These are phyloP conservation scores for Lumnitzera littorea DNA, from an alignment of 345 rosid genomes.

Conservation along the genomic window DNA sequence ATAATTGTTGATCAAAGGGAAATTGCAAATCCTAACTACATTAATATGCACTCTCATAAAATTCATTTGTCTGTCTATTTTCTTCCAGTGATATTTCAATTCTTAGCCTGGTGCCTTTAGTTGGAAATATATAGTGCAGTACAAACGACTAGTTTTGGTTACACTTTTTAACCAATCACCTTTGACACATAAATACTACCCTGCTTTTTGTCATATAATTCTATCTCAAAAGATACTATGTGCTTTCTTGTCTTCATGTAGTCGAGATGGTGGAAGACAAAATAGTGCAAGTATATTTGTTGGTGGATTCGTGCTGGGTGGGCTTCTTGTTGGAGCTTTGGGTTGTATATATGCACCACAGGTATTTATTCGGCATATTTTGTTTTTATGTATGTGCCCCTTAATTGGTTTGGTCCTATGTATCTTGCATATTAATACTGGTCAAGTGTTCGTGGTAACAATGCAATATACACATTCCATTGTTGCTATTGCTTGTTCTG, in stretches of 20 bases:
- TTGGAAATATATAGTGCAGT: too few relatives aligned
- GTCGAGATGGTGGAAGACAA: conserved; percentile 22
- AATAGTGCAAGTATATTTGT: conserved; percentile 31
- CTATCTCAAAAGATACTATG: not conserved
- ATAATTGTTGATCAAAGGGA: too few relatives aligned
- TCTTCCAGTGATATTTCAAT: too few relatives aligned
- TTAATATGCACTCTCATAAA: too few relatives aligned
- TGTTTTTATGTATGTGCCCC: not conserved
- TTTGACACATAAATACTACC: not conserved
- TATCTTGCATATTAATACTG: not conserved
- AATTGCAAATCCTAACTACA: too few relatives aligned
- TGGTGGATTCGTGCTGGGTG: conserved; percentile 44
- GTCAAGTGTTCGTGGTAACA: not conserved
- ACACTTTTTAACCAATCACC: not conserved
- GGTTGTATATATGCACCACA: conserved; percentile 43
- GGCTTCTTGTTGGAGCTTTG: conserved; percentile 34
- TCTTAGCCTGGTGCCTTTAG: too few relatives aligned
- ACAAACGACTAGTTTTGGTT: too few relatives aligned
- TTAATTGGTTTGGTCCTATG: not conserved
- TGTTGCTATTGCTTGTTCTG: too few relatives aligned
- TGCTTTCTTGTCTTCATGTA: not conserved
- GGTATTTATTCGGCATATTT: conserved; percentile 16
- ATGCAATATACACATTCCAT: not conserved
- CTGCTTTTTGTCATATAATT: not conserved
- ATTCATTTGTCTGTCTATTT: too few relatives aligned